These are phyloP conservation scores for Daldinia grandis DNA, from an alignment of 495 filamentous ascomycete genomes.

Conservation along the genomic window DNA sequence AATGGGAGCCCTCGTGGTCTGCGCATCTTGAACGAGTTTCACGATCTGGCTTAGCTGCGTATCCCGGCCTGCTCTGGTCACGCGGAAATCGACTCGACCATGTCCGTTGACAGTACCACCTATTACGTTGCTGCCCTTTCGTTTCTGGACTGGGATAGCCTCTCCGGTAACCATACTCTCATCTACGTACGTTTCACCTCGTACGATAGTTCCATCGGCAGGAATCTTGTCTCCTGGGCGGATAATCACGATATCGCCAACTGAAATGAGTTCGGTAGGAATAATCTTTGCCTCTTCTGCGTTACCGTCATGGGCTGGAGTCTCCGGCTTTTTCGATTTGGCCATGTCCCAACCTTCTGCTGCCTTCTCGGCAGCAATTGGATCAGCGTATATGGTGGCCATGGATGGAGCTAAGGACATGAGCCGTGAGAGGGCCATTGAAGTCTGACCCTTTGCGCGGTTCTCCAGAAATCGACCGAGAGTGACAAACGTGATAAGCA, in stretches of 20 bases:
- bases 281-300: slow-evolving; percentile 82
- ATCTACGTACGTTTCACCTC: slow-evolving; percentile 91
- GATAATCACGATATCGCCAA: slow-evolving; percentile 91
- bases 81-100: slow-evolving; percentile 89
- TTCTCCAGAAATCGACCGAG: slow-evolving; percentile 94
- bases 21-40: slow-evolving; percentile 93
- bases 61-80: slow-evolving; percentile 91
- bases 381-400: slow-evolving; percentile 97
- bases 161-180: slow-evolving; percentile 99
- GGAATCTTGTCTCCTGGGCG: slow-evolving; percentile 96
- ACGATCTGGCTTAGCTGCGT: slow-evolving; percentile 98
- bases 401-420: slow-evolving; percentile 97
- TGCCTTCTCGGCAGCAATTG: slow-evolving; percentile 89
- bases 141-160: slow-evolving; percentile 90
- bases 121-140: slow-evolving; percentile 78
- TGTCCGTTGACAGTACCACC: slow-evolving; percentile 98
- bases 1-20: slow-evolving; percentile 93
- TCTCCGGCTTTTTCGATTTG: slow-evolving; percentile 53
- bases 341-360: slow-evolving; percentile 76
- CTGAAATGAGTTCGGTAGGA: slow-evolving; percentile 93
- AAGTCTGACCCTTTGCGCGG: slow-evolving; percentile 94
- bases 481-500: slow-evolving; percentile 97
- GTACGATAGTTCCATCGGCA: slow-evolving; percentile 86
- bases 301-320: slow-evolving; percentile 57
- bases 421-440: slow-evolving; percentile 88